These are phyloP conservation scores for Stachybotrys elegans DNA, from an alignment of 2,329 filamentous ascomycete species.

Conservation along the genomic window DNA sequence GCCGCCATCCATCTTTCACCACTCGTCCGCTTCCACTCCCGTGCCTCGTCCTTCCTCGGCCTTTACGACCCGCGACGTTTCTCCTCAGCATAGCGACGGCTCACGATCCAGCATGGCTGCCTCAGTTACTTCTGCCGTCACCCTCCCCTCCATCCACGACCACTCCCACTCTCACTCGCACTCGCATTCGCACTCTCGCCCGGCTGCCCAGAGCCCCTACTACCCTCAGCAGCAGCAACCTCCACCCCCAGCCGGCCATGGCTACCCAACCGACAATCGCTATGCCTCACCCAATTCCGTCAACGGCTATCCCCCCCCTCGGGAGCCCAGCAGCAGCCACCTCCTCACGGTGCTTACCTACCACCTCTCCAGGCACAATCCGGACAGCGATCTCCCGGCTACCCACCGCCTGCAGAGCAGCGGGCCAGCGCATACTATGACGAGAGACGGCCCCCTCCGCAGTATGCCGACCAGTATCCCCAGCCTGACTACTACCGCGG, in stretches of 20 bases:
- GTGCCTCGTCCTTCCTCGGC: too few species aligned
- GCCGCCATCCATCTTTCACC: slow-evolving; percentile 31
- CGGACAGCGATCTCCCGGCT: slow-evolving; percentile 27
- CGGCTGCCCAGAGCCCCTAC: too few species aligned
- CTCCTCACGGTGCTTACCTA: slow-evolving; percentile 20
- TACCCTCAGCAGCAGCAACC: slow-evolving; percentile 27
- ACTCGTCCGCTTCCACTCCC: too few species aligned
- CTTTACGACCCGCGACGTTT: too few species aligned
- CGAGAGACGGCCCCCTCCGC: slow-evolving; percentile 25
- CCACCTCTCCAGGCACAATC: slow-evolving; percentile 33
- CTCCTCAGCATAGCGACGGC: slow-evolving; percentile 24
- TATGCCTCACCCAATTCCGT: slow-evolving; percentile 39
- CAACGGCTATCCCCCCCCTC: slow-evolving; percentile 42
- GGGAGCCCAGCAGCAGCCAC: slow-evolving; percentile 22
- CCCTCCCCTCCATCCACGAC: slow-evolving; percentile 46
- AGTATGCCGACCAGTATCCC: slow-evolving; percentile 28
- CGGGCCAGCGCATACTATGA: slow-evolving; percentile 28
- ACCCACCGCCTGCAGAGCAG: slow-evolving; percentile 34
- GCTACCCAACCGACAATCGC: slow-evolving; percentile 27
- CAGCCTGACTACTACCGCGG: slow-evolving; percentile 30
- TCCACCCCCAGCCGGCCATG: slow-evolving; percentile 26
- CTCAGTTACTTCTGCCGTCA: slow-evolving; percentile 32
- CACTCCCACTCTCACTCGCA: too few species aligned
- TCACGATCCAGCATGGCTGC: slow-evolving; percentile 34
- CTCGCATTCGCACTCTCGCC: too few species aligned